phyloP scores from a whole-genome alignment of 345 rosid genomes.

The Erodium maritimum region DNA sequence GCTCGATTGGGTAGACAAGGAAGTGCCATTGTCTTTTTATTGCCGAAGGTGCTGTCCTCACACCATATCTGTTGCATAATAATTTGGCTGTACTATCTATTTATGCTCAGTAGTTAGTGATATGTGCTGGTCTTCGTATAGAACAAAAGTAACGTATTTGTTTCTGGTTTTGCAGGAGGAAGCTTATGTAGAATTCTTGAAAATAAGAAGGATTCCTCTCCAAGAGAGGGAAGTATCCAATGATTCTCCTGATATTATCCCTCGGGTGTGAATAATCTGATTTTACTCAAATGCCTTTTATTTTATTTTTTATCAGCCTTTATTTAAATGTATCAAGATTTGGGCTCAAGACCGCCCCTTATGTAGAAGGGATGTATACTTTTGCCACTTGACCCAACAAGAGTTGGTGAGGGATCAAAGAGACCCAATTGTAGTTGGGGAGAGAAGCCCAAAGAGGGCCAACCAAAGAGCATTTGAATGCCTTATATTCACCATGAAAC shows the following conservation, averaged over 20 bases:
- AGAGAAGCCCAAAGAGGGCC: too few relatives aligned
- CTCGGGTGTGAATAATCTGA: slow-evolving; percentile 37
- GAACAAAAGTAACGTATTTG: slow-evolving; percentile 2
- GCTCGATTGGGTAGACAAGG: slow-evolving; percentile 89
- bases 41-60: slow-evolving; percentile 45
- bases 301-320: too few relatives aligned
- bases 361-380: too few relatives aligned
- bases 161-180: slow-evolving; percentile 46
- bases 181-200: slow-evolving; percentile 77
- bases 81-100: not conserved
- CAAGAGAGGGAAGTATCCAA: slow-evolving; percentile 39
- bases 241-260: slow-evolving; percentile 53
- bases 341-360: too few relatives aligned
- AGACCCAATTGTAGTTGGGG: too few relatives aligned
- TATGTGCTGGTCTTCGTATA: not conserved
- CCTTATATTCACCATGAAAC: not conserved
- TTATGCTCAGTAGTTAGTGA: not conserved
- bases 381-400: too few relatives aligned
- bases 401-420: too few relatives aligned
- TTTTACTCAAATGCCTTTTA: too few relatives aligned
- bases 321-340: too few relatives aligned
- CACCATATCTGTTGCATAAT: not conserved
- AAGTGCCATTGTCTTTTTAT: slow-evolving; percentile 50
- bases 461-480: slow-evolving; percentile 29
- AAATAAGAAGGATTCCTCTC: slow-evolving; percentile 59